Evolutionary conservation across 371 early-diverging fungal genomes (phyloP), one percentile per base, ranked within the genome.

Genomic region (Coemansia sp.): DNA sequence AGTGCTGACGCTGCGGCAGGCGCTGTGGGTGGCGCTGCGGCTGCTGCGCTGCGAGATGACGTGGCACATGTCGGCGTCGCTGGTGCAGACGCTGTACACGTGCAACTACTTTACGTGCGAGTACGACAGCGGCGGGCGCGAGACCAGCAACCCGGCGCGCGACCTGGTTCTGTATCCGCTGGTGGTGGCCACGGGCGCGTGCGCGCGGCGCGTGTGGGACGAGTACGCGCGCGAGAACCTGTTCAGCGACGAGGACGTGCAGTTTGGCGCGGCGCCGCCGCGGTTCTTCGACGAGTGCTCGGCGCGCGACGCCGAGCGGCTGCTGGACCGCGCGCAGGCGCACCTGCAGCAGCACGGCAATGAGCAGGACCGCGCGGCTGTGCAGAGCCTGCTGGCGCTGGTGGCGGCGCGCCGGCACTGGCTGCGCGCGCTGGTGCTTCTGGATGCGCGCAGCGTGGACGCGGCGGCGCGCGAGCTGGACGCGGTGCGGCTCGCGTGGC

Each of bases 11-110:
- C 42, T 71, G 11, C 12, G 34, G 0, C 59, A 77, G 34, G 47
- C 52, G 6, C 56, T 70, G 54, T 77, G 69, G 68, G 60, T 77
- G 20, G 33, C 41, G 14, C 55, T 77, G 33, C 54, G 26, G 30
- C 41, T 77, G 45, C 57, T 76, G n/a, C 55, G 65, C 42, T 60
- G 69, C 66, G 77, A 77, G 57, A 65, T 77, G 60, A 66, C 65
- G 12, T 66, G 67, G 62, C 77, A 77, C 45, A 26, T 26, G 48
- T 69, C 76, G 6, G 71, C 69, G 9, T 63, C 66, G 2, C 50
- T 77, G n/a, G 56, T 77, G n/a, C 77, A 77, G 59, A 77, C 77
- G 8, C 54, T 77, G 20, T 77, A 70, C 38, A 62, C 57, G 34
- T 77, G 77, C 66, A 65, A 69, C 55, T 77, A 77, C 55, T 66